phyloP scores from a whole-genome alignment of 1,139 yeast genomes.

The Candida glucosophila region DNA sequence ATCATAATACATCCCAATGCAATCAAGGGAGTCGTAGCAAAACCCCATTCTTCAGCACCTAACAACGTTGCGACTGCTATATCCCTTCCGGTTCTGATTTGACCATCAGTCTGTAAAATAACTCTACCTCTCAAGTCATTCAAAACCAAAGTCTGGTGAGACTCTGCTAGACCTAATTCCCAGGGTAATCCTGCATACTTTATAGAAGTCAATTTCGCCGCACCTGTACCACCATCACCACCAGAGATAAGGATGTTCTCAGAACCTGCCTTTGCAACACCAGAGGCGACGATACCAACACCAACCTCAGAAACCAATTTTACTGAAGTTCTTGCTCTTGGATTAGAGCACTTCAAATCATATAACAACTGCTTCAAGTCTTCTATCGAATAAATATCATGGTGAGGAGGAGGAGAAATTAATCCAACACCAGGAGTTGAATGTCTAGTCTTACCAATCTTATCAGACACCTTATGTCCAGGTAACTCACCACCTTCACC shows the following conservation, averaged over 20 bases:
- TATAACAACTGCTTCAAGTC: constrained; percentile 94
- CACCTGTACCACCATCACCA: constrained; percentile 99
- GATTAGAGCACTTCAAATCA: constrained; percentile 94
- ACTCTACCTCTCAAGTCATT: constrained; percentile 95
- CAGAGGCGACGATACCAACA: constrained; percentile 97
- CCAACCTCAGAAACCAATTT: constrained; percentile 97
- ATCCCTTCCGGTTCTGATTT: constrained; percentile 91
- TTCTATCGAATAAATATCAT: constrained; percentile 95
- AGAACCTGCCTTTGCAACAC: constrained; percentile 98
- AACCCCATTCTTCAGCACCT: constrained; percentile 98
- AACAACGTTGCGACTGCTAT: constrained; percentile 90
- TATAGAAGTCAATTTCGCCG: constrained; percentile 94
- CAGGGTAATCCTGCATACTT: constrained; percentile 97
- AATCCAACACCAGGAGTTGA: constrained; percentile 96
- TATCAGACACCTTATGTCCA: constrained; percentile 82
- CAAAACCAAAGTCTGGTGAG: constrained; percentile 93
- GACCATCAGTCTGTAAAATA: constrained; percentile 95
- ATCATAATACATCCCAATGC: constrained; percentile 97
- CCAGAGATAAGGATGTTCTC: constrained; percentile 94
- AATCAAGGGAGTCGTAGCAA: constrained; percentile 94
- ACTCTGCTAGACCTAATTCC: constrained; percentile 97
- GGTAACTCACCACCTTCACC: constrained; percentile 99
- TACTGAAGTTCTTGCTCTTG: constrained; percentile 93
- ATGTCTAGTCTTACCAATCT: constrained; percentile 92
- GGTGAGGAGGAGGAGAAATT: constrained; percentile 98